Evolutionary conservation across 495 filamentous ascomycete species (phyloP).

Genomic region (Tuber calosporum): DNA sequence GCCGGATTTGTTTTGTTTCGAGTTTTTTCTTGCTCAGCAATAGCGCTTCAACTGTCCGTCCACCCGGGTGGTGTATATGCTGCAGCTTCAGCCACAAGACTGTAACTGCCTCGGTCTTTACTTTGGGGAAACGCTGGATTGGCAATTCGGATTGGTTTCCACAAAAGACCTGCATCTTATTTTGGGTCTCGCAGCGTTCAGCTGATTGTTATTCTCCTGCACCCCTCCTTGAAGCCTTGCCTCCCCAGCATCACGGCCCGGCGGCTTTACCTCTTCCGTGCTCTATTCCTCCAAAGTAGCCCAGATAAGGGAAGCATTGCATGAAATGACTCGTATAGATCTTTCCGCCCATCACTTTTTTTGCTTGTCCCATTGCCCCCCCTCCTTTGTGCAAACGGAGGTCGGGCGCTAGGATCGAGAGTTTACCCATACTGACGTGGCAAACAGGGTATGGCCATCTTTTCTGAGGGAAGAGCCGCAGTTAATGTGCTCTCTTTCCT

Average conservation of each 20-base stretch:
- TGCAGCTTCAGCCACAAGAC: conserved; percentile 43
- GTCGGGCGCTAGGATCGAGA: conserved; percentile 40
- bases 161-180: conserved; percentile 39
- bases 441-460: conserved; percentile 41
- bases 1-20: conserved; percentile 35
- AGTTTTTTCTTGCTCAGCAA: conserved; percentile 24
- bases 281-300: conserved; percentile 36
- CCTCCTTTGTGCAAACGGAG: conserved; percentile 33
- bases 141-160: conserved; percentile 40
- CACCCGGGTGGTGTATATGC: conserved; percentile 27
- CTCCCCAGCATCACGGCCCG: conserved; percentile 34
- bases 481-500: conserved; percentile 32
- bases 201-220: conserved; percentile 40
- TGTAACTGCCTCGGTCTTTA: conserved; percentile 37
- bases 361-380: conserved; percentile 33
- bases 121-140: conserved; percentile 27
- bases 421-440: conserved; percentile 43
- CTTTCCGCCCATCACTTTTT: conserved; percentile 38
- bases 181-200: conserved; percentile 38
- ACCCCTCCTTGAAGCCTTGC: conserved; percentile 37
- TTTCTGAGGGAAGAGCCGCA: conserved; percentile 33
- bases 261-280: conserved; percentile 41
- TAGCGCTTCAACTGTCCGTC: conserved; percentile 28
- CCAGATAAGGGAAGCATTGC: conserved; percentile 42
- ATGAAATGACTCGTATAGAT: conserved; percentile 41